Evolutionary conservation across 208 protist species (phyloP).

Genomic region (Leishmania lainsoni): DNA sequence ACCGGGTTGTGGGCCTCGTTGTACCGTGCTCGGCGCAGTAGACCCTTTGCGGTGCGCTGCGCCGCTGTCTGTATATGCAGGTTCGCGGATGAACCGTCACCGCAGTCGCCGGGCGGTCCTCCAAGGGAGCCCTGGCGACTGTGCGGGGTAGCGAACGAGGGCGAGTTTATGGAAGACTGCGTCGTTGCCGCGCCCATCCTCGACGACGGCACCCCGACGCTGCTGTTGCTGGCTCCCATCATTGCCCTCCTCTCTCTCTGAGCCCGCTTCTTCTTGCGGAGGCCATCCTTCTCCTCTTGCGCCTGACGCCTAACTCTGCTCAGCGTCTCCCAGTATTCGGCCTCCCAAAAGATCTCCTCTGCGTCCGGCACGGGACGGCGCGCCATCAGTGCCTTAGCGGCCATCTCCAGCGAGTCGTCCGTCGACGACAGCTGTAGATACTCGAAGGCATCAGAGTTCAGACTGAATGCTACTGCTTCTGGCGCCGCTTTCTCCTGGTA

Average conservation of each 20-base stretch:
- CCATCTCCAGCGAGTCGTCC: conserved; percentile 56
- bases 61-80: conserved; percentile 24
- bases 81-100: conserved; percentile 15
- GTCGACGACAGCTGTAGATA: conserved; percentile 29
- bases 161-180: conserved; percentile 24
- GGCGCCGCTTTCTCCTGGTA: not conserved
- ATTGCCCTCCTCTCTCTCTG: conserved; percentile 12
- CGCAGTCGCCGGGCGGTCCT: conserved; percentile 10
- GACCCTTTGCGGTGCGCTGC: conserved; percentile 49
- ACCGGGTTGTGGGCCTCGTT: conserved; percentile 40
- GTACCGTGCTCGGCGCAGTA: conserved; percentile 52
- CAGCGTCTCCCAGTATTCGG: conserved; percentile 62
- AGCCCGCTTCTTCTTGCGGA: conserved; percentile 1
- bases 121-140: conserved; percentile 31
- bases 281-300: conserved; percentile 25
- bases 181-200: conserved; percentile 8
- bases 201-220: conserved; percentile 11
- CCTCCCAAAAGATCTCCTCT: conserved; percentile 71
- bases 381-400: conserved; percentile 45
- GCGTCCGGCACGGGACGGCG: conserved; percentile 35
- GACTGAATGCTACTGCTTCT: not conserved
- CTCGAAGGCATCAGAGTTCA: conserved; percentile 24
- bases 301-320: conserved; percentile 22
- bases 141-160: conserved; percentile 30
- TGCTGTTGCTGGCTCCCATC: conserved; percentile 12